These are phyloP conservation scores for Plenodomus biglobosus DNA, from an alignment of 2,329 filamentous ascomycete species.

Conservation along the genomic window DNA sequence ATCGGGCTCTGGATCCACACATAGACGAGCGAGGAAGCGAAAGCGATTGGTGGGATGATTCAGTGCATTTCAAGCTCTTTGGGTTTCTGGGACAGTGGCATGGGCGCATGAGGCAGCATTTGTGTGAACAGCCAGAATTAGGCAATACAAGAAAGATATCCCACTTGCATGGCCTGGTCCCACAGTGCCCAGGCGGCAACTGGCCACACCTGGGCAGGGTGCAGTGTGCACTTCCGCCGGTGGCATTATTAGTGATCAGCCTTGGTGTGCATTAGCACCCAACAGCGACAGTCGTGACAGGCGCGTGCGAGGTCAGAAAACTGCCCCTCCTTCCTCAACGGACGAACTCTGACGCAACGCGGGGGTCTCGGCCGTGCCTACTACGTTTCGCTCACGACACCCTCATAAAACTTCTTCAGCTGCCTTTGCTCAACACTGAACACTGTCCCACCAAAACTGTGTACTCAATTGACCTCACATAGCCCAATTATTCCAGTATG, in stretches of 20 bases:
- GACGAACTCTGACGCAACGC: conserved; percentile 27
- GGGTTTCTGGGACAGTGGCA: conserved; percentile 31
- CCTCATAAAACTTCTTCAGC: conserved; percentile 14
- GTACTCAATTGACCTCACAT: conserved; percentile 11
- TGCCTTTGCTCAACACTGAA: conserved; percentile 7
- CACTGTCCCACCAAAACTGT: conserved; percentile 8
- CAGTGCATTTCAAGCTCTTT: conserved; percentile 31
- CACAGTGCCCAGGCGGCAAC: background rate
- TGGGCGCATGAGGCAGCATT: conserved; percentile 42
- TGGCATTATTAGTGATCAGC: conserved; percentile 32
- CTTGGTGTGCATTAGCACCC: conserved; percentile 27
- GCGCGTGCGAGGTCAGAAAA: conserved; percentile 14
- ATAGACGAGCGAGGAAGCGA: conserved; percentile 25
- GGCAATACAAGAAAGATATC: conserved; percentile 39
- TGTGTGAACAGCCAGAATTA: conserved; percentile 32
- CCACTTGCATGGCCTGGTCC: conserved; percentile 12
- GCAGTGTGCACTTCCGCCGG: background rate
- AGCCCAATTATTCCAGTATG: conserved; percentile 10
- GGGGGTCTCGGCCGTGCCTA: conserved; percentile 24
- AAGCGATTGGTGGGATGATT: conserved; percentile 31
- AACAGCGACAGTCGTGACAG: conserved; percentile 15
- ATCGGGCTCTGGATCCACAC: conserved; percentile 24
- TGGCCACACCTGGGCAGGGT: background rate
- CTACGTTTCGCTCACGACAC: conserved; percentile 11
- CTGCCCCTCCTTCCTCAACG: conserved; percentile 16